These are phyloP conservation scores for Forsythia viridissima DNA, from an alignment of 257 asterid genomes.

Conservation along the genomic window DNA sequence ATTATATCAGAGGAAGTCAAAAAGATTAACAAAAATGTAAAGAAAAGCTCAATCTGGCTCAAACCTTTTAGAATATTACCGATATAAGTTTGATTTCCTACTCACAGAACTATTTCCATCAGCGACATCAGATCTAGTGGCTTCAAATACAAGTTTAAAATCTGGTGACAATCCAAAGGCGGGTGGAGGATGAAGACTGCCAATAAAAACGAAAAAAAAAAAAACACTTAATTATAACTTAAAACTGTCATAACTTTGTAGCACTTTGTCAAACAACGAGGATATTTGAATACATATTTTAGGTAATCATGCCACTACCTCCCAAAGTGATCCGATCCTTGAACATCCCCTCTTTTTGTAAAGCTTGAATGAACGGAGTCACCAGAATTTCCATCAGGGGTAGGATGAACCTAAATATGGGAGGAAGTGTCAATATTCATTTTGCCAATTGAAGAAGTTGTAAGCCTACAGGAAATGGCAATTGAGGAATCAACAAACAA, in stretches of 20 bases:
- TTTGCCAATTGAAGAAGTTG: background rate
- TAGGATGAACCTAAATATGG: constrained; percentile 53
- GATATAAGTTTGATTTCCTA: constrained; percentile 52
- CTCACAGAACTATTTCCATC: constrained; percentile 54
- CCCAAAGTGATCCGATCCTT: constrained; percentile 36
- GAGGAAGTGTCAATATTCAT: constrained; percentile 16
- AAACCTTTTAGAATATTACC: constrained; percentile 77
- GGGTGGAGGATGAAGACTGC: constrained; percentile 70
- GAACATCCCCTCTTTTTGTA: constrained; percentile 34
- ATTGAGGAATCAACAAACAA: constrained; percentile 4
- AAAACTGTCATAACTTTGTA: background rate
- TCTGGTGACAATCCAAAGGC: constrained; percentile 57
- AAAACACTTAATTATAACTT: constrained; percentile 3
- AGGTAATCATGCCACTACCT: constrained; percentile 26
- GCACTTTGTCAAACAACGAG: background rate
- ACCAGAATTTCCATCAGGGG: constrained; percentile 47
- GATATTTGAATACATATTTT: constrained; percentile 6
- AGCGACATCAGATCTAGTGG: constrained; percentile 36
- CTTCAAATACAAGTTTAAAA: constrained; percentile 44
- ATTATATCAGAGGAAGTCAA: background rate
- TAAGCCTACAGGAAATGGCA: background rate
- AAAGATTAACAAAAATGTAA: constrained; percentile 20
- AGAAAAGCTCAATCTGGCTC: constrained; percentile 44
- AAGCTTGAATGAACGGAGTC: constrained; percentile 47
- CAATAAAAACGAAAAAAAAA: constrained; percentile 8